Conservation (phyloP, 164 flowering plant genomes). For the Annona squamosa region DNA sequence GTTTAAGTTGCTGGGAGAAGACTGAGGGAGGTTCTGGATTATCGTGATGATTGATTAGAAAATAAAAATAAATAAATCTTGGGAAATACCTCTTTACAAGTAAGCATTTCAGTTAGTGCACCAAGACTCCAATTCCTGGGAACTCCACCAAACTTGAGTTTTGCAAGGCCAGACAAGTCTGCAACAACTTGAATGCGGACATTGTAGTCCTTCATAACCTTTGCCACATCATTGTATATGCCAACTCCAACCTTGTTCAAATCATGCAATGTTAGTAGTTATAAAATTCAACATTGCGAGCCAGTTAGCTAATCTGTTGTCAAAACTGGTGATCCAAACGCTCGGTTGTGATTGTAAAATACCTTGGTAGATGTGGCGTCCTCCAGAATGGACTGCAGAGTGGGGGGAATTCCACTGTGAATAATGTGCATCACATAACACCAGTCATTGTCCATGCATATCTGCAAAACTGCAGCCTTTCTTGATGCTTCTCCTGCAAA, state of each 20-base stretch:
- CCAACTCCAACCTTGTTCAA: conserved; percentile 62
- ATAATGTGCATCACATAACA: conserved; percentile 83
- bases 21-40: background rate
- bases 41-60: background rate
- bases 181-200: conserved; percentile 41
- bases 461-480: conserved; percentile 84
- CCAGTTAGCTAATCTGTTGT: background rate
- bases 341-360: background rate
- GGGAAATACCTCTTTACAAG: conserved; percentile 46
- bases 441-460: conserved; percentile 41
- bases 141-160: conserved; percentile 48
- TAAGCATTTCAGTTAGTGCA: conserved; percentile 50
- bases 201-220: conserved; percentile 54
- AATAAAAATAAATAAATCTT: background rate
- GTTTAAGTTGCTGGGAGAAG: background rate
- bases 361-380: conserved; percentile 59
- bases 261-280: conserved; percentile 6
- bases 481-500: conserved; percentile 51
- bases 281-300: background rate
- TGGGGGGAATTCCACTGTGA: conserved; percentile 77
- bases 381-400: conserved; percentile 54
- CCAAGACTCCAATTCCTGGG: conserved; percentile 53
- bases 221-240: conserved; percentile 59
- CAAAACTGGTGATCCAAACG: background rate
- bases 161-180: conserved; percentile 67